phyloP scores from a whole-genome alignment of 2,329 filamentous ascomycete genomes.

The Trichoderma sp. region DNA sequence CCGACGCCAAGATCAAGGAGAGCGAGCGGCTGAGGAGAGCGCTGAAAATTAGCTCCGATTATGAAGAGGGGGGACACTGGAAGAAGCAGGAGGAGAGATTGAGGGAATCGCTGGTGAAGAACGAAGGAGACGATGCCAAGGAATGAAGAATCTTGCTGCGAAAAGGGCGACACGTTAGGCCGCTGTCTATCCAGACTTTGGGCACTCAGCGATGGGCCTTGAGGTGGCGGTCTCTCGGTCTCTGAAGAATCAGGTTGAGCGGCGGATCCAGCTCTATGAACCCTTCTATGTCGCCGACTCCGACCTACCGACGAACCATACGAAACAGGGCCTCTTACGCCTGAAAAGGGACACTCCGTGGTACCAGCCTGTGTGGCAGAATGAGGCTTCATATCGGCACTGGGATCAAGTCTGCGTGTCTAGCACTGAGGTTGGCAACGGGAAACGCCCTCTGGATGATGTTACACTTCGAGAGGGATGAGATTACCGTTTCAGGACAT shows the following conservation, averaged over 20 bases:
- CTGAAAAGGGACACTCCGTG: not conserved
- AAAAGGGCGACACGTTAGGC: not conserved
- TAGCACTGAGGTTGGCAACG: not conserved
- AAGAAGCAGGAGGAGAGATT: slow-evolving; percentile 75
- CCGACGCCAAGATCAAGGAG: slow-evolving; percentile 94
- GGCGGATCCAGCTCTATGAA: not conserved
- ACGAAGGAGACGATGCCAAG: slow-evolving; percentile 36
- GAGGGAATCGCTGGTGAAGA: slow-evolving; percentile 49
- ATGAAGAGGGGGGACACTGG: slow-evolving; percentile 86
- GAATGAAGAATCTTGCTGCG: slow-evolving; percentile 25
- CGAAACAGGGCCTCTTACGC: not conserved
- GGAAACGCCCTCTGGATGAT: not conserved
- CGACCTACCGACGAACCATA: no score
- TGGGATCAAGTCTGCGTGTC: not conserved
- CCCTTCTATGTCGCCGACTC: not conserved
- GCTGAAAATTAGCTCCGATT: slow-evolving; percentile 82
- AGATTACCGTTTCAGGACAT: not conserved
- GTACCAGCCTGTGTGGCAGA: not conserved
- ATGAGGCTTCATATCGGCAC: not conserved
- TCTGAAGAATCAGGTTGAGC: not conserved
- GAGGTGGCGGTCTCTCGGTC: not conserved
- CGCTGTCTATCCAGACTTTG: no score
- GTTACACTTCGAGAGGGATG: not conserved
- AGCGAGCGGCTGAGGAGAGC: slow-evolving; percentile 85
- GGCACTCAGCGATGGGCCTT: not conserved